These are phyloP conservation scores for Lactifluus pinguis DNA, from an alignment of 768 basidiomycete species.

Conservation along the genomic window DNA sequence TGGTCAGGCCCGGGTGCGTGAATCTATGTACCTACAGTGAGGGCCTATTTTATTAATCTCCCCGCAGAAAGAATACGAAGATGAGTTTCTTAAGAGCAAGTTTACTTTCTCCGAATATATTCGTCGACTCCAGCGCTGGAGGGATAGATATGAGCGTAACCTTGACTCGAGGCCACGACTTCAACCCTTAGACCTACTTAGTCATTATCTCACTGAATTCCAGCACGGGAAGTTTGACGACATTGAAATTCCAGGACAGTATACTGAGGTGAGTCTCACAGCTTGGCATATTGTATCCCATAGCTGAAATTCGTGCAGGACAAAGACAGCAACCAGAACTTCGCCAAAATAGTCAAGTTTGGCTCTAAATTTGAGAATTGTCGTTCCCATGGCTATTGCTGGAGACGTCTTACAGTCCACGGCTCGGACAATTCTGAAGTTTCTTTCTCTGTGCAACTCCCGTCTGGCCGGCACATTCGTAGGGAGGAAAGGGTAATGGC, in stretches of 20 bases:
- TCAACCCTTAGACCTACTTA: conserved; percentile 77
- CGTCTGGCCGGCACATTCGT: conserved; percentile 74
- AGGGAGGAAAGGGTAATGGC: conserved; percentile 91
- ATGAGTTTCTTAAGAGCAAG: conserved; percentile 77
- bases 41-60: neutral
- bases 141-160: conserved; percentile 78
- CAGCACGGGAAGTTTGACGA: conserved; percentile 97
- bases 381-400: conserved; percentile 76
- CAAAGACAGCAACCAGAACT: conserved; percentile 88
- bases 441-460: conserved; percentile 86
- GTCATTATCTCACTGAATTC: conserved; percentile 94
- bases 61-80: conserved; percentile 75
- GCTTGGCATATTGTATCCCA: neutral
- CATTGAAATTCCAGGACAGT: conserved; percentile 98
- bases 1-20: conserved; percentile 46
- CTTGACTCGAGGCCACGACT: conserved; percentile 76
- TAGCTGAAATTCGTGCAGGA: conserved; percentile 44
- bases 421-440: conserved; percentile 86
- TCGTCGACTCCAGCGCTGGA: conserved; percentile 81
- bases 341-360: conserved; percentile 86
- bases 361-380: conserved; percentile 85
- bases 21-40: neutral
- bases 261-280: conserved; percentile 63
- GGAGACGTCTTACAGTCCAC: conserved; percentile 83
- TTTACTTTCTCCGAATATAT: conserved; percentile 84